Base-by-base conservation (phyloP, 2,329 filamentous ascomycete genomes). In the Emericellopsis cladophorae region DNA sequence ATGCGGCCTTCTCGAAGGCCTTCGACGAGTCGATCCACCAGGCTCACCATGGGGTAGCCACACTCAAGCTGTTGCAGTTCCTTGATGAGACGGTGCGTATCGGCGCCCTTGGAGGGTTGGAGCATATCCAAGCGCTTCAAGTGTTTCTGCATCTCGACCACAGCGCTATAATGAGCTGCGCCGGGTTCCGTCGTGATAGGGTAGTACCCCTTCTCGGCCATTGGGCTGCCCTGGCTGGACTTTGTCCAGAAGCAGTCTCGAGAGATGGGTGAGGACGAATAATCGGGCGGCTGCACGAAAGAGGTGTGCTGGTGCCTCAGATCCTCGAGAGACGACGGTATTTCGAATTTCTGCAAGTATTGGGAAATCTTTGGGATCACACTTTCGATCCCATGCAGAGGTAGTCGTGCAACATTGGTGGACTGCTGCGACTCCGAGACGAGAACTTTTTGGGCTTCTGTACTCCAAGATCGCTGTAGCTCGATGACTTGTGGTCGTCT, bases 91-190 rank as follows among this genome's bases (percentile, higher is more conserved):
- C 50, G 53, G 37, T 53, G 47, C 11, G 51, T 35, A 16, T 57
- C 53, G 33, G 44, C 44, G 6, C 53, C 53, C 10, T 55, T 50
- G 11, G 56, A 42, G 3, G 46, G 46, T 34, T 57, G 52, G 14
- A 61, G 49, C 52, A 61, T 54, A 14, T 53, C 45, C 4, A 61
- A 47, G 14, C 50, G 49, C 29, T 51, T 44, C 8, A 61, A 50
- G 38, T 58, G 57, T 5, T 45, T 46, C 43, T 61, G 58, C 2
- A 52, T 51, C 11, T 51, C 47, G 14, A 57, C 40, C 7, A 61
- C 48, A 21, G 56, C 51, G 7, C 50, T 47, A 38, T 55, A 56
- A 34, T 61, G 54, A 21, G 48, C 41, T 7, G 38, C 32, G 5
- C 52, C 51, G 4, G 56, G 49, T 14, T 55, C 51, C 8, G 51